Evolutionary conservation across 176 grass and related monocot species (phyloP), one percentile per base, ranked within the genome.

Genomic region (Carex parvula): DNA sequence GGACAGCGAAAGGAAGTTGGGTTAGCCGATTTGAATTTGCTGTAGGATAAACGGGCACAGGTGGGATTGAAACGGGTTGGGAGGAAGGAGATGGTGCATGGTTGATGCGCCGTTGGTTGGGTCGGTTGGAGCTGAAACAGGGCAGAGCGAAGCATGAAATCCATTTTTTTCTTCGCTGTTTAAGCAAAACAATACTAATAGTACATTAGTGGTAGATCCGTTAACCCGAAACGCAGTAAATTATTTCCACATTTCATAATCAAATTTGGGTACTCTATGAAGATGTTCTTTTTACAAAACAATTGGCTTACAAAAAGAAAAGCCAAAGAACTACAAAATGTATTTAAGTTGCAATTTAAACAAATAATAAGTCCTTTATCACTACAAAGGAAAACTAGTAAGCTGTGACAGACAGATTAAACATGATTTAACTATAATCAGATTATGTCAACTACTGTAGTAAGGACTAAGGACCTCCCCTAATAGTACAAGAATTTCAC

Each of bases 101-200:
- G 21, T 79, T 85, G 75, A 93, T 86, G 65, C 88, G 88, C 0
- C n/a, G 58, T 0, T 64, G 74, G 80, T 86, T 41, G 11, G 54
- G 21, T 0, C 83, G 60, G 20, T 81, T 64, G 91, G 89, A 90
- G 62, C 86, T 59, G 30, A 90, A 81, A 52, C 83, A 84, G 1
- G 86, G 18, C 6, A 73, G 61, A 9, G 50, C 41, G 7, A 92
- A 55, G 3, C 88, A 85, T 54, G 86, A 88, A 80, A 84, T 83
- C 88, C 91, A 90, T 70, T 87, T 73, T 52, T 54, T 89, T 68
- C 55, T 91, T 83, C 73, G 89, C 84, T 81, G 79, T 24, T 60
- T 41, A 9, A 42, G 41, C 10, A 42, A 39, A 60, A 60, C 3
- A 80, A 33, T 32, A 68, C 32, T 35, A 67, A 67, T 67, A 17